Evolutionary conservation across 805 yeast genomes (phyloP), one percentile per base, ranked within the genome.

Genomic region (Wickerhamomyces alni): DNA sequence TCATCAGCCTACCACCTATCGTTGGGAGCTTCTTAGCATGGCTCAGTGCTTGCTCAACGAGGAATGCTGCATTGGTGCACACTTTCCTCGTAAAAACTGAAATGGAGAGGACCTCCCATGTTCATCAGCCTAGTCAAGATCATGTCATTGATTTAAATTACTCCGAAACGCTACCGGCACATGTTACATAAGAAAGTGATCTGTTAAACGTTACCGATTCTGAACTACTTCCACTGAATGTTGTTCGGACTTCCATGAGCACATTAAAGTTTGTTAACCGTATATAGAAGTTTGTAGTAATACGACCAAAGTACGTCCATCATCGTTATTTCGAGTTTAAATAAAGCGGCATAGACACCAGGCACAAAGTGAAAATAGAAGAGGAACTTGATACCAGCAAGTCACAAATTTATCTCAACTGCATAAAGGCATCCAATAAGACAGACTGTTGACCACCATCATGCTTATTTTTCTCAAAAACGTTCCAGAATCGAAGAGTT

Each of bases 401-500:
- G n/a, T n/a, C n/a, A n/a, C n/a, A 26, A 26, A 7, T n/a, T 28
- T 13, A 84, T 50, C 94, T 63, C 45, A 85, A 67, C 55, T 81
- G 87, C 71, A 75, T 79, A 48, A 83, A 83, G 1, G 93, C 85
- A 63, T 80, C 87, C 36, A 82, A 63, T 33, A 85, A 61, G 11
- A 79, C 82, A 16, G 85, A 75, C 17, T 82, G 72, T 18, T 80
- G 78, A 11, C 74, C 74, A 30, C 65, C 67, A 41, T 76, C 81
- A 36, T 66, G 65, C 50, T 75, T 80, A 43, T 72, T 77, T 58
- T 82, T 86, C 43, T 87, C 95, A 65, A 89, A 93, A 1, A 89
- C 84, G 51, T 87, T 88, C 99, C 99, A 93, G 58, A 93, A 87
- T 47, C 99, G 63, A 41, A 93, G 66, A 0, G 99, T 93, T 61